phyloP scores from a whole-genome alignment of 768 basidiomycete species.

The Tylopilus plumbeoviolaceoides region DNA sequence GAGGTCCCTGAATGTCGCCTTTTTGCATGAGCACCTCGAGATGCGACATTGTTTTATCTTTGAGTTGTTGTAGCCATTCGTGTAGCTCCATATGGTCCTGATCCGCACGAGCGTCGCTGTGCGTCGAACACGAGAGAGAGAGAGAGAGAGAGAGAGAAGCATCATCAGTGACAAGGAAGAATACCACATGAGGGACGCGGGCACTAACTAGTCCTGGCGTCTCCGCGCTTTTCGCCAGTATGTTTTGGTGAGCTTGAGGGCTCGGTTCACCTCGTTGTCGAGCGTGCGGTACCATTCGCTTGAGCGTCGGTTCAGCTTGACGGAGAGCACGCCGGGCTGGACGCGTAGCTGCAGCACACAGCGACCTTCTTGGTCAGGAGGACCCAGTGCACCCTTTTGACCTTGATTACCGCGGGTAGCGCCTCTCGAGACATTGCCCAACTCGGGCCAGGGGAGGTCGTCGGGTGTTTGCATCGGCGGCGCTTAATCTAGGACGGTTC shows the following conservation, averaged over 20 bases:
- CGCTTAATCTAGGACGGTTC: conserved; percentile 3
- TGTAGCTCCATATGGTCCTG: conserved; percentile 89
- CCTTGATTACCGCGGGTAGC: conserved; percentile 85
- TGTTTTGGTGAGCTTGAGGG: conserved; percentile 80
- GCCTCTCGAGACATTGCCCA: conserved; percentile 80
- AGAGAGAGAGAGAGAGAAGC: too few relatives aligned
- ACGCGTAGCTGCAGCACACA: conserved; percentile 76
- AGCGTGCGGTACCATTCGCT: conserved; percentile 82
- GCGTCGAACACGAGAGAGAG: not conserved
- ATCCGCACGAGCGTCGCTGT: conserved; percentile 68
- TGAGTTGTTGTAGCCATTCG: conserved; percentile 83
- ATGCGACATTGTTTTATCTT: conserved; percentile 87
- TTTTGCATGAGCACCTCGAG: conserved; percentile 85
- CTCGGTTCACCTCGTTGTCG: conserved; percentile 74
- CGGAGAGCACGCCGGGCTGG: conserved; percentile 77
- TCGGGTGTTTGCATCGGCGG: conserved; percentile 45
- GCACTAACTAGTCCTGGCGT: conserved; percentile 62
- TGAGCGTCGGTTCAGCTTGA: conserved; percentile 66
- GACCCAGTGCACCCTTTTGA: conserved; percentile 73
- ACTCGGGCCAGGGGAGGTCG: conserved; percentile 83
- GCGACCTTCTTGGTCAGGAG: conserved; percentile 71
- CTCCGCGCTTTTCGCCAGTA: conserved; percentile 82
- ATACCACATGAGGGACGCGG: not conserved
- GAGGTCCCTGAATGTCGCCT: conserved; percentile 80
- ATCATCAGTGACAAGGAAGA: conserved; percentile 4